Base-by-base conservation (phyloP, 169 alveolate genomes). In the Neospora caninum region DNA sequence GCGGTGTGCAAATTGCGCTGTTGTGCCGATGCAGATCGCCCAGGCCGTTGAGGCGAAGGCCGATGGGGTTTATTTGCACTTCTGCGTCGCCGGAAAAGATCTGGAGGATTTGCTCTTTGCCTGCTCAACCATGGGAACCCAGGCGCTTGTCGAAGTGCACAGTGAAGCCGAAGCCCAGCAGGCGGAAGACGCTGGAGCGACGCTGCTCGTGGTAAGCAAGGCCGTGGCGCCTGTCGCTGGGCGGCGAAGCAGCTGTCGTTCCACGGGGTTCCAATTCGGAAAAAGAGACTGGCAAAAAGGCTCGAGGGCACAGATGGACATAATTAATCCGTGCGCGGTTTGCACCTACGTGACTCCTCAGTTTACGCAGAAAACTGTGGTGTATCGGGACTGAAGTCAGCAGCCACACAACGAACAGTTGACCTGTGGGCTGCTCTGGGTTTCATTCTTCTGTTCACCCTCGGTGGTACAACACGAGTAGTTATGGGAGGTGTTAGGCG, bases 11-110 rank as follows among this genome's bases (percentile, higher is more conserved):
- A 22, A 13, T 4, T 64, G 73, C 31, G 7, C 20, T 22, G 25
- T 27, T 64, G 73, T 64, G 4, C 73, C 43, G 29, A 1, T 18
- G 0, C 93, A 89, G 93, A 42, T 89, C 6, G 93, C 93, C 22
- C 93, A 89, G 88, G 93, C 93, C 6, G 93, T 78, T 16, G 88
- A 89, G 42, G 86, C 88, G 49, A 43, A 67, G 43, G 93, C 93
- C 36, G 93, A 89, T 45, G 93, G 93, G 18, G 93, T 89, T 53
- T 89, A 89, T 38, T 64, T 89, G 25, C 89, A 82, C 67, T 82
- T 41, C 67, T 31, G 89, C 67, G 10, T 82, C 18, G 38, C 25
- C 36, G n/a, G 89, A 64, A 82, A 42, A 31, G 89, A 82, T 9
- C 89, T 82, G 89, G 89, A 82, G n/a, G 89, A 82, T 9, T 36